phyloP scores from a whole-genome alignment of 371 early-diverging fungal species.

The Sporodiniella umbellata region DNA sequence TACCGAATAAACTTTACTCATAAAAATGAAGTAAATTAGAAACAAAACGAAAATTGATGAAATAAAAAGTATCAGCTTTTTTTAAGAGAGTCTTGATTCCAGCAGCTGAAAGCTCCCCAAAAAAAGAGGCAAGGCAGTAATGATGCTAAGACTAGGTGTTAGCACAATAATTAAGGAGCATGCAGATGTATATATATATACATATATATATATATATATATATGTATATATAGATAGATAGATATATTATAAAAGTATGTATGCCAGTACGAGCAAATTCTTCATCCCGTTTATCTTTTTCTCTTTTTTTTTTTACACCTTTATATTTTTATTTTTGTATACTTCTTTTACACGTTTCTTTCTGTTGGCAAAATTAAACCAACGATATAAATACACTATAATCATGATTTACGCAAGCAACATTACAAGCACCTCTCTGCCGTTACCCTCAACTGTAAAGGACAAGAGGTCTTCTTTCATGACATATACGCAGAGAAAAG shows the following conservation, averaged over 20 bases:
- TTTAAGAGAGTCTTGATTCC: neutral
- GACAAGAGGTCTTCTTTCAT: neutral
- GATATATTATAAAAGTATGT: no score
- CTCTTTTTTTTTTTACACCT: neutral
- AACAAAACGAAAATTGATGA: no score
- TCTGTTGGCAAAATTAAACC: no score
- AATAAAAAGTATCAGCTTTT: no score
- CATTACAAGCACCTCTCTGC: neutral
- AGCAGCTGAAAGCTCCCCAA: neutral
- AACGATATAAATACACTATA: neutral
- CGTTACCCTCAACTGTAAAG: neutral
- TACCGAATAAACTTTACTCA: neutral
- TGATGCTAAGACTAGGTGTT: no score
- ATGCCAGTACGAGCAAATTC: no score
- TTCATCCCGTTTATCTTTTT: neutral
- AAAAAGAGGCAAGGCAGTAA: no score
- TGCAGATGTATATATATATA: no score
- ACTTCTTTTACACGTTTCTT: no score
- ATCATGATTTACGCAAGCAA: neutral
- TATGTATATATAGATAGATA: no score
- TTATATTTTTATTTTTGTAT: no score
- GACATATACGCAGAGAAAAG: neutral
- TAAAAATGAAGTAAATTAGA: neutral
- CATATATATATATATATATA: no score
- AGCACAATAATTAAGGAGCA: neutral